Evolutionary conservation across 768 basidiomycete species (phyloP), one percentile per base, ranked within the genome.

Genomic region (Terana coerulea): DNA sequence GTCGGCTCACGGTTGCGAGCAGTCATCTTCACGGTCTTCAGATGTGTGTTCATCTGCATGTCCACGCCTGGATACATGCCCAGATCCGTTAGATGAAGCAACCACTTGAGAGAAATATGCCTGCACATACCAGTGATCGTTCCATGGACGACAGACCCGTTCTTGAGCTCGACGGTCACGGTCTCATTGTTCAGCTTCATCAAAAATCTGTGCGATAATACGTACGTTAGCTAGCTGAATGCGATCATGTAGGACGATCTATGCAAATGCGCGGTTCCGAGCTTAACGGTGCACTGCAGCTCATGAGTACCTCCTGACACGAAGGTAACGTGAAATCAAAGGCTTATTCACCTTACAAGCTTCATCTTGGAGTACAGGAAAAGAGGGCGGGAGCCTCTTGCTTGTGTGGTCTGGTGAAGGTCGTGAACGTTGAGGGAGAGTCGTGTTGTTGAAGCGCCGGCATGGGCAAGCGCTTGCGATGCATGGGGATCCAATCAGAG

Each of bases 101-200:
- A 26, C 47, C 8, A 14, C 37, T 28, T 24, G n/a, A 17, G 17
- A 12, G 43, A 41, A 53, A 31, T 28, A 49, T 21, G 36, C 9
- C 22, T 33, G 36, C 22, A 68, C 84, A 57, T 55, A 95, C 95
- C 95, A 14, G 93, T 97, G 69, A 98, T 97, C 21, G 95, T 99
- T 10, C 95, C 95, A 63, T 95, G 89, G 14, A 99, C 86, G 46
- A 93, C 73, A 0, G 92, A 91, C 25, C 97, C 97, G 62, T 99
- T 98, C 74, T 99, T 99, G 60, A 99, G 80, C 76, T 99, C 95
- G 68, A 98, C 82, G 56, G 95, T 92, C 61, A 98, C 94, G 57
- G 95, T 95, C 79, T 99, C 95, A 69, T 98, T 98, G 80, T 97
- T 95, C 74, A 99, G 73, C 79, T 98, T 99, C 95, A 98, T 99